Conservation (phyloP, 2,329 filamentous ascomycete genomes). For the Fusarium sp. region DNA sequence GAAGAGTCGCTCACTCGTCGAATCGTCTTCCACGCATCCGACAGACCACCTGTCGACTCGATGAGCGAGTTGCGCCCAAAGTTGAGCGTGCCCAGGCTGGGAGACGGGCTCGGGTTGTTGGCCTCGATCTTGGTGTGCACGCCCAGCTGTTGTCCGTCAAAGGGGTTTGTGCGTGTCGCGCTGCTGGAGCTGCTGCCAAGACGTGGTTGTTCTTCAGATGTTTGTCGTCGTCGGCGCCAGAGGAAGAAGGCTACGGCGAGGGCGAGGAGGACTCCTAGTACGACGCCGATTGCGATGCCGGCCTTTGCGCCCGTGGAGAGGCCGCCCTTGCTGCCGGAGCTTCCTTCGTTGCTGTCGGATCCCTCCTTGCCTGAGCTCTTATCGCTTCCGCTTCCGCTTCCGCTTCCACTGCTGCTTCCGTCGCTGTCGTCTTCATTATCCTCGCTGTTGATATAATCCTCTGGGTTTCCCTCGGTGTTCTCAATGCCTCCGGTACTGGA, state of each 20-base stretch:
- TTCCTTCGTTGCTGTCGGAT: constrained; percentile 7
- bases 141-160: constrained; percentile 37
- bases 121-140: constrained; percentile 45
- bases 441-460: constrained; percentile 40
- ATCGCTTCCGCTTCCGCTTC: background rate
- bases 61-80: constrained; percentile 43
- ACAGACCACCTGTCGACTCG: constrained; percentile 30
- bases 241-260: constrained; percentile 30
- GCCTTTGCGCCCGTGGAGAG: constrained; percentile 42
- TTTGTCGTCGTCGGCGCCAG: constrained; percentile 28
- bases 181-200: constrained; percentile 37
- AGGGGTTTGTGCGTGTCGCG: constrained; percentile 30
- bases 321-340: constrained; percentile 17
- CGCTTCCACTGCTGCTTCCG: background rate
- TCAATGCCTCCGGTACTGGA: constrained; percentile 44
- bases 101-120: constrained; percentile 38
- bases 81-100: constrained; percentile 41
- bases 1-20: constrained; percentile 43
- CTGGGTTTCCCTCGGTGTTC: constrained; percentile 40
- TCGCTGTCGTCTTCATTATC: constrained; percentile 5
- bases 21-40: constrained; percentile 40
- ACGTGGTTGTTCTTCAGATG: constrained; percentile 2
- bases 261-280: constrained; percentile 16
- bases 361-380: constrained; percentile 4
- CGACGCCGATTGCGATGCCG: constrained; percentile 37